These are phyloP conservation scores for Taxillus chinensis DNA, from an alignment of 164 flowering plant species.

Conservation along the genomic window DNA sequence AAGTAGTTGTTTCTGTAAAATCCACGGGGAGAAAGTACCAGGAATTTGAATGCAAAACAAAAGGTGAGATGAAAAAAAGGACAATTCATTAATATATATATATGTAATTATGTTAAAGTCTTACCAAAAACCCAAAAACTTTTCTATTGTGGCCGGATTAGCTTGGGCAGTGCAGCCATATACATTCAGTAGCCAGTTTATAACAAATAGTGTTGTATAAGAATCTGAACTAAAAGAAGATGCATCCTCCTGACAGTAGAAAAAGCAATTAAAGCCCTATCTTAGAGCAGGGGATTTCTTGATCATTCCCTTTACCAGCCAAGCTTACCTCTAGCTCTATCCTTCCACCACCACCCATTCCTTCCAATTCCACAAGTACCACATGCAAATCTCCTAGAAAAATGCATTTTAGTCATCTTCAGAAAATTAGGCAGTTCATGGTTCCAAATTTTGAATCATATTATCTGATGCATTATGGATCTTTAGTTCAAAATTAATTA, in stretches of 20 bases:
- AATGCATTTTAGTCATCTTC: constrained; percentile 2
- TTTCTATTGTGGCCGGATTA: no score
- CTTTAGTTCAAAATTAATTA: no score
- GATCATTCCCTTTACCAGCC: background rate
- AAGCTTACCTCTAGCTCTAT: constrained; percentile 68
- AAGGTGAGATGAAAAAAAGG: no score
- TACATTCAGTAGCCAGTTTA: no score
- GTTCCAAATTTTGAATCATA: background rate
- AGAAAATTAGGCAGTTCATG: background rate
- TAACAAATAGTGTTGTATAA: background rate
- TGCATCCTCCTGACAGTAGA: background rate
- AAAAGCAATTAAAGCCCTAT: background rate
- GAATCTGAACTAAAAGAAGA: background rate
- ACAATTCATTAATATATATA: no score
- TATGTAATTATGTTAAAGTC: no score
- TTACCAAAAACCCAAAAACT: no score
- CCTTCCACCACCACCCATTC: constrained; percentile 97
- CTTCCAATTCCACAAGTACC: constrained; percentile 74
- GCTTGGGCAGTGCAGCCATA: no score
- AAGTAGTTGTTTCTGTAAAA: background rate
- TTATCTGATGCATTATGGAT: background rate
- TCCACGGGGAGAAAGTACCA: no score
- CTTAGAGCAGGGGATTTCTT: background rate
- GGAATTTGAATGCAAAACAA: no score
- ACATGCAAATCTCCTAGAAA: constrained; percentile 65